These are phyloP conservation scores for Nemania sp. DNA, from an alignment of 2,329 filamentous ascomycete species.

Conservation along the genomic window DNA sequence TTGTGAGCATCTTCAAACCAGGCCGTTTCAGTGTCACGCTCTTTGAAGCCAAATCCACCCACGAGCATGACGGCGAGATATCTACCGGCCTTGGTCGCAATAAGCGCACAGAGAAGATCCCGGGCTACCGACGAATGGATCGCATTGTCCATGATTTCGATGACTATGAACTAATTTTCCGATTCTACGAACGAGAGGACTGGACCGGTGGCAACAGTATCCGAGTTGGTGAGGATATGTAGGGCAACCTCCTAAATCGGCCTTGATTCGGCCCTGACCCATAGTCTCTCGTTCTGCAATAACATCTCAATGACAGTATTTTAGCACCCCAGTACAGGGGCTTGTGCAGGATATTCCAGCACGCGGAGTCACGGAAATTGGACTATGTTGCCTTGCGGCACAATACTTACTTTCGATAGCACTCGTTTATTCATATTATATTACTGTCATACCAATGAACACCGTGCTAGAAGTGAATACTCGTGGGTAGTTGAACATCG, in stretches of 20 bases:
- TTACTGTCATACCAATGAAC: conserved; percentile 28
- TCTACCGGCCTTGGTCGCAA: conserved; percentile 52
- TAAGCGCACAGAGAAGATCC: conserved; percentile 78
- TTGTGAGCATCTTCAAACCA: conserved; percentile 95
- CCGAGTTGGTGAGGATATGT: conserved; percentile 65
- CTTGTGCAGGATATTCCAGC: background rate
- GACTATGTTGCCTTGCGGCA: conserved; percentile 24
- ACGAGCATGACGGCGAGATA: conserved; percentile 56
- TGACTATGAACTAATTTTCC: conserved; percentile 95
- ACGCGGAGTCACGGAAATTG: conserved; percentile 17
- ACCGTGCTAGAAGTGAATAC: conserved; percentile 4
- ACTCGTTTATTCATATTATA: conserved; percentile 35
- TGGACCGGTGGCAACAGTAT: conserved; percentile 69
- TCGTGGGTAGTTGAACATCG: conserved; percentile 16
- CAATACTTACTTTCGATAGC: conserved; percentile 29
- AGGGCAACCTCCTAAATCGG: conserved; percentile 24
- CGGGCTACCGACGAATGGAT: conserved; percentile 89
- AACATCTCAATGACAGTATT: background rate
- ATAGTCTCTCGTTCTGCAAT: conserved; percentile 29
- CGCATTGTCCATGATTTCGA: conserved; percentile 97
- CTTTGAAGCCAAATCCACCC: conserved; percentile 83
- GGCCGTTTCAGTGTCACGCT: conserved; percentile 98
- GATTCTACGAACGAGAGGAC: conserved; percentile 93
- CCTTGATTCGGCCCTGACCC: conserved; percentile 22
- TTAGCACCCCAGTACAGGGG: conserved; percentile 8